Conservation (phyloP, 73 alveolate species). For the Paramecium caudatum region DNA sequence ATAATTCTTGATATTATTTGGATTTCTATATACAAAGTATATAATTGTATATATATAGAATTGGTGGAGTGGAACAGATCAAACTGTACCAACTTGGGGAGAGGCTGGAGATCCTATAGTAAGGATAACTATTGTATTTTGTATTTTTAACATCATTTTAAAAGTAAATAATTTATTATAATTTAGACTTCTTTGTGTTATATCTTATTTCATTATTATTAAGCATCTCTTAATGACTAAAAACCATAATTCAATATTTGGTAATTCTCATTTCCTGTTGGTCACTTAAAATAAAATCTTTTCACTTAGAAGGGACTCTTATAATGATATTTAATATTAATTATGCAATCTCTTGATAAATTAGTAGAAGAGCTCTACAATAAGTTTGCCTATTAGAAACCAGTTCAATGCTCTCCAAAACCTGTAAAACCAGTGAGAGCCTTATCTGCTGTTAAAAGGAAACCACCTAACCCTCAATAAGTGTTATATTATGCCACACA, state of each 20-base stretch:
- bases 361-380: slow-evolving; percentile 43
- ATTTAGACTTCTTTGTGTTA: slow-evolving; percentile 49
- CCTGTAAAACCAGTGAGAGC: neutral
- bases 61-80: slow-evolving; percentile 68
- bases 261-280: neutral
- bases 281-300: slow-evolving; percentile 30
- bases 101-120: slow-evolving; percentile 64
- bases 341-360: slow-evolving; percentile 29
- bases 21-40: slow-evolving; percentile 27
- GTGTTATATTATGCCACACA: slow-evolving; percentile 6
- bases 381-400: neutral
- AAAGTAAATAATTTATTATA: neutral
- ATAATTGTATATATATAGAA: neutral
- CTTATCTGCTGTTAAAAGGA: neutral
- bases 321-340: neutral
- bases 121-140: slow-evolving; percentile 37
- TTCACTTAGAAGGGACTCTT: slow-evolving; percentile 55
- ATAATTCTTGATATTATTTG: slow-evolving; percentile 45
- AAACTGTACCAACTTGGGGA: slow-evolving; percentile 60
- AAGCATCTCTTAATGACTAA: slow-evolving; percentile 2
- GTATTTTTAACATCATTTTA: slow-evolving; percentile 14
- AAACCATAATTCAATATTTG: neutral
- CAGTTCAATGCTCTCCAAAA: neutral
- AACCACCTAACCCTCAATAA: slow-evolving; percentile 16
- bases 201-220: slow-evolving; percentile 26